Evolutionary conservation across 495 filamentous ascomycete genomes (phyloP).

Genomic region (Hyaloscypha hepaticicola): DNA sequence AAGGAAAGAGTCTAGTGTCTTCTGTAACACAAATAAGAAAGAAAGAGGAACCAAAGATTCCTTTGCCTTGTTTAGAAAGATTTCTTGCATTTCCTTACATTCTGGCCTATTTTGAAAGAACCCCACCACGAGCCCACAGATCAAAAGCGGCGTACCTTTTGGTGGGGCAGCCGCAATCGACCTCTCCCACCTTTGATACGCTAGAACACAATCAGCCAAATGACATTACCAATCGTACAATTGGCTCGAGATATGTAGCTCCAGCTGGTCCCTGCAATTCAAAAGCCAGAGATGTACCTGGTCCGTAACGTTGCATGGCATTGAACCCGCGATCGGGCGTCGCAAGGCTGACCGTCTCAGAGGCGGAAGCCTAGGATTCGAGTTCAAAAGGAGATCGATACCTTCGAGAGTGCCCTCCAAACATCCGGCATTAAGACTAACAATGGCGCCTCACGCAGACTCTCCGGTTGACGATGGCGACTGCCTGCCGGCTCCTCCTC

Average conservation of each 20-base stretch:
- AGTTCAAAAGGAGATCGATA: background rate
- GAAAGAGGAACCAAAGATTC: too few relatives aligned
- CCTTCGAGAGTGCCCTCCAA: background rate
- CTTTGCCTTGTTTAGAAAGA: too few relatives aligned
- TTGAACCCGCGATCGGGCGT: background rate
- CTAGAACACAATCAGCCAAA: background rate
- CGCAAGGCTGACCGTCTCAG: background rate
- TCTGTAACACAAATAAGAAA: too few relatives aligned
- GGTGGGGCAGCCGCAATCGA: background rate
- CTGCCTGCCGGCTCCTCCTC: slow-evolving; percentile 26
- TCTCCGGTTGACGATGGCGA: slow-evolving; percentile 18
- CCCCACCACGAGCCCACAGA: background rate
- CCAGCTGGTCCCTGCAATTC: background rate
- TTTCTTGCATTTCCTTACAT: too few relatives aligned
- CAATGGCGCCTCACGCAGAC: slow-evolving; percentile 32
- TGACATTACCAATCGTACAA: background rate
- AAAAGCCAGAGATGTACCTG: background rate
- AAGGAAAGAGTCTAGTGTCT: too few relatives aligned
- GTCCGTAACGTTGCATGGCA: background rate
- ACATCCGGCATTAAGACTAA: background rate
- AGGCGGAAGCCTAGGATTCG: background rate
- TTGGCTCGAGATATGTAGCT: background rate
- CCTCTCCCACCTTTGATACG: background rate
- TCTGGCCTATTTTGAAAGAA: too few relatives aligned
- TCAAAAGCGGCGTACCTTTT: background rate